A percentile compares a stretch with the other conserved stretches of the same genome.
Evolutionary conservation across 78 protist species (phyloP).

Genomic region (Speleostelium caveatum): DNA sequence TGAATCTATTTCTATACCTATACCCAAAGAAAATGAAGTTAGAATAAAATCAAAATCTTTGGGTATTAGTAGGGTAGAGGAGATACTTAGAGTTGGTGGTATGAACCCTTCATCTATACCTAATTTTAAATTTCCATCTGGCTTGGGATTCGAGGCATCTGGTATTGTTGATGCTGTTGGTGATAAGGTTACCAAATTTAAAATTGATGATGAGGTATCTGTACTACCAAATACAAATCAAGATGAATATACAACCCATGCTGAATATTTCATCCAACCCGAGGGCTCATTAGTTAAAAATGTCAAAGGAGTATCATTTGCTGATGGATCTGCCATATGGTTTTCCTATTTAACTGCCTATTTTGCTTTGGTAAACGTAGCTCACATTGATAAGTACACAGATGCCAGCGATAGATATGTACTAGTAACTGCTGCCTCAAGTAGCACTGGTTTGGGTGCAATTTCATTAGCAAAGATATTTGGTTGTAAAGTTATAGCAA

Average conservation of each 20-base stretch:
- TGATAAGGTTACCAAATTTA: background rate
- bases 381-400: background rate
- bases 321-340: background rate
- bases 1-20: too few species aligned
- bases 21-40: too few species aligned
- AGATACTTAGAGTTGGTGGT: too few species aligned
- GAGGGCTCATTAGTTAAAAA: background rate
- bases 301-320: too few species aligned
- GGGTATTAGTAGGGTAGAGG: too few species aligned
- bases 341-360: conserved; percentile 27
- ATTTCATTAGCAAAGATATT: conserved; percentile 3
- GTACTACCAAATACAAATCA: background rate
- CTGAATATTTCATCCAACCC: conserved; percentile 20
- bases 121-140: background rate
- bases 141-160: background rate
- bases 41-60: too few species aligned
- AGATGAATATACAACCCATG: background rate
- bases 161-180: background rate
- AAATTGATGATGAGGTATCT: conserved; percentile 40
- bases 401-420: too few species aligned
- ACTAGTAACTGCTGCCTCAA: conserved; percentile 26
- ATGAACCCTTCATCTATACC: too few species aligned
- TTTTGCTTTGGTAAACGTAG: conserved; percentile 4
- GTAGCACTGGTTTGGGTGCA: conserved; percentile 2
- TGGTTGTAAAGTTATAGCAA: conserved; percentile 36